A percentile compares a stretch with the other conserved stretches of the same genome.
phyloP scores from a whole-genome alignment of 2,329 filamentous ascomycete genomes.

The Fusarium armeniacum region DNA sequence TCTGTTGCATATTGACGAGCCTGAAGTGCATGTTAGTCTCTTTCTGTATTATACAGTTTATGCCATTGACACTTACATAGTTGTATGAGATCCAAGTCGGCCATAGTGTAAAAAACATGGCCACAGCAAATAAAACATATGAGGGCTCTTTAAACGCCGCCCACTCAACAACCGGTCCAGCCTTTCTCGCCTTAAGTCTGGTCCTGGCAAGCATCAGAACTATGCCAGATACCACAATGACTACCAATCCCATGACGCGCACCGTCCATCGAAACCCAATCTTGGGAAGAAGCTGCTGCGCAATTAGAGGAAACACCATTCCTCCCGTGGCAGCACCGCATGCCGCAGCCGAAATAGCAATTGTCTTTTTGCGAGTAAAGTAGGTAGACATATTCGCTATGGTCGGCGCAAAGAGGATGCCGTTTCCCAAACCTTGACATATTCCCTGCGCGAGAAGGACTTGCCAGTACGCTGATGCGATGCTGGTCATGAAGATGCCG shows the following conservation, averaged over 20 bases:
- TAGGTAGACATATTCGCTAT: slow-evolving; percentile 71
- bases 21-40: slow-evolving; percentile 36
- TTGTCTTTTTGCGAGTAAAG: slow-evolving; percentile 69
- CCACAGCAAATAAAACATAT: slow-evolving; percentile 56
- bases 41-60: not conserved
- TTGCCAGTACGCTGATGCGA: slow-evolving; percentile 62
- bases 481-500: slow-evolving; percentile 62
- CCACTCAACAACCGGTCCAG: slow-evolving; percentile 66
- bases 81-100: slow-evolving; percentile 66
- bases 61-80: slow-evolving; percentile 51
- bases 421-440: slow-evolving; percentile 68
- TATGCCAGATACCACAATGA: slow-evolving; percentile 60
- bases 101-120: slow-evolving; percentile 61
- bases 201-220: slow-evolving; percentile 61
- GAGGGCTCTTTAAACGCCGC: slow-evolving; percentile 64
- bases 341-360: slow-evolving; percentile 72
- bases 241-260: slow-evolving; percentile 72
- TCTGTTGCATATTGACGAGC: slow-evolving; percentile 58
- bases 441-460: slow-evolving; percentile 67
- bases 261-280: slow-evolving; percentile 76
- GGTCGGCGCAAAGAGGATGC: slow-evolving; percentile 68
- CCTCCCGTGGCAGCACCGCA: slow-evolving; percentile 74
- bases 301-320: slow-evolving; percentile 72
- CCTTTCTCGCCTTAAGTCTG: slow-evolving; percentile 62
- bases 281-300: slow-evolving; percentile 68